Evolutionary conservation across 169 alveolate species (phyloP), one percentile per base, ranked within the genome.

Genomic region (Babesia sp.): DNA sequence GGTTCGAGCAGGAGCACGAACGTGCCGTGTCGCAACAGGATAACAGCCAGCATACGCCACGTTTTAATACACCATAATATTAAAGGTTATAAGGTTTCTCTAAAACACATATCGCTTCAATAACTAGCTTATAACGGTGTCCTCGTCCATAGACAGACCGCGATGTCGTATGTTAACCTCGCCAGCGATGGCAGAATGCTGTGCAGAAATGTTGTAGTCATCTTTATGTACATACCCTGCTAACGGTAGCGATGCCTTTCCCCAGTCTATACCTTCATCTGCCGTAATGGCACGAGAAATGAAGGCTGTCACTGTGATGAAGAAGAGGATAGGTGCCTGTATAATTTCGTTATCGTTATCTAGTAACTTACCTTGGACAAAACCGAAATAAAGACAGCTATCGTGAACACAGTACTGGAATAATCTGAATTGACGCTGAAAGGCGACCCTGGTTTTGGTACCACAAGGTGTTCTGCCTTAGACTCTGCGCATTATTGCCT

Each of bases 1-100:
- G 86, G 86, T 77, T 77, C 39, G 76, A 56, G 29, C 22, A 55
- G 28, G 70, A 57, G 64, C 56, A 54, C 34, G 67, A 57, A 14
- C 24, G 42, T 9, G 20, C 34, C 1, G 18, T 12, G 31, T 48
- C 71, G 22, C 76, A 68, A 46, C 34, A 20, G 5, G 48, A 34
- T 1, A 53, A 41, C 64, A 74, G 26, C 22, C 24, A 28, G 18
- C 33, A 18, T 22, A 77, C 86, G 3, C 86, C 86, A 45, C 58
- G 86, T 16, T 77, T 77, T 29, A 55, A 41, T 14, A 56, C 39
- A 4, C 34, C 8, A 50, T 46, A 41, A n/a, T 31, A n/a, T n/a
- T n/a, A n/a, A n/a, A n/a, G n/a, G n/a, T n/a, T n/a, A n/a, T n/a
- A n/a, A n/a, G n/a, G n/a, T n/a, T n/a, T n/a, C n/a, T n/a, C n/a